phyloP scores from a whole-genome alignment of 176 grass and related monocot species.

The Oryza longistaminata region DNA sequence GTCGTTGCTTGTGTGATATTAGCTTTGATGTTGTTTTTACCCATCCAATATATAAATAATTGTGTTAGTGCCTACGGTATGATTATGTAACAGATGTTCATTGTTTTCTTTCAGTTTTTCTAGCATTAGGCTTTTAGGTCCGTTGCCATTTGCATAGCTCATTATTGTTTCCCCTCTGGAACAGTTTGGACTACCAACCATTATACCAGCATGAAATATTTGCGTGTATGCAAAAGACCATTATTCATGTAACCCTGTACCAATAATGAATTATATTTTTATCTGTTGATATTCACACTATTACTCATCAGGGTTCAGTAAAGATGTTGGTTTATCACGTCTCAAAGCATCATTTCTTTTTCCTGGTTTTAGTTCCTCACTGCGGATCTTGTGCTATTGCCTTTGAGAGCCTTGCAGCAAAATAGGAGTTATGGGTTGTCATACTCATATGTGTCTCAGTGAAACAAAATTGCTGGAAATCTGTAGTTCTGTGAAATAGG shows the following conservation, averaged over 20 bases:
- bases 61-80: constrained; percentile 6
- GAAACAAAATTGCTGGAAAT: no score
- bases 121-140: not conserved
- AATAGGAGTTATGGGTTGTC: no score
- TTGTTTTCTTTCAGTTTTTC: not conserved
- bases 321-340: no score
- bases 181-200: not conserved
- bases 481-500: no score
- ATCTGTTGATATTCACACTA: not conserved
- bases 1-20: not conserved
- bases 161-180: not conserved
- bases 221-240: not conserved
- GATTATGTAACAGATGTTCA: not conserved
- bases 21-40: not conserved
- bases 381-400: no score
- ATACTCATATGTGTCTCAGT: no score
- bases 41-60: not conserved
- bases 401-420: not conserved
- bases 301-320: no score
- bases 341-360: no score
- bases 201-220: not conserved
- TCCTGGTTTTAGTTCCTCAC: no score
- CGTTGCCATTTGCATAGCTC: not conserved
- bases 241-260: not conserved
- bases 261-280: not conserved